These are phyloP conservation scores for Cytospora chrysosperma DNA, from an alignment of 2,329 filamentous ascomycete species.

Conservation along the genomic window DNA sequence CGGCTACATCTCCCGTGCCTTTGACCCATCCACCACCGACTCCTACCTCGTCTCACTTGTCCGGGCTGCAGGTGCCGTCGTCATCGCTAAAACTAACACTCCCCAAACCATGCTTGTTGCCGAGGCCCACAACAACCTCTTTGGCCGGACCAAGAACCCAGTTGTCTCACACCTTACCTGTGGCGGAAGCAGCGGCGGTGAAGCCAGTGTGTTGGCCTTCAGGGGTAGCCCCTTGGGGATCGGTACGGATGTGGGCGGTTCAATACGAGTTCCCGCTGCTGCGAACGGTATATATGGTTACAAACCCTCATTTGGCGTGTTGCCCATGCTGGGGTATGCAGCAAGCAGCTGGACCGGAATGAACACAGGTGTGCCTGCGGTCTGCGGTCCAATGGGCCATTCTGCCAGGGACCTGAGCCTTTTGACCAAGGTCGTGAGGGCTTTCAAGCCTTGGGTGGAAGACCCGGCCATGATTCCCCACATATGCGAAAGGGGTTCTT, in stretches of 20 bases:
- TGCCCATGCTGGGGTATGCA: constrained; percentile 35
- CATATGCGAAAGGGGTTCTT: constrained; percentile 25
- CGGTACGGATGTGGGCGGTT: constrained; percentile 31
- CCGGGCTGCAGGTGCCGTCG: constrained; percentile 4
- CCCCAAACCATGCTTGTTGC: constrained; percentile 30
- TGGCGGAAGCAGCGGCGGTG: constrained; percentile 30
- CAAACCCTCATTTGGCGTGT: constrained; percentile 33
- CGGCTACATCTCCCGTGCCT: constrained; percentile 8
- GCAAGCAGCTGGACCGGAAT: constrained; percentile 32
- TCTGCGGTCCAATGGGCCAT: constrained; percentile 30
- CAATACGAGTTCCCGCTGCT: constrained; percentile 28
- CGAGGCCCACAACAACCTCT: constrained; percentile 29
- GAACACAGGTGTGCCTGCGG: constrained; percentile 33
- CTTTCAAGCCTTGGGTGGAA: constrained; percentile 29
- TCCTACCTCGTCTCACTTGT: constrained; percentile 1
- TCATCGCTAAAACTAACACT: constrained; percentile 26
- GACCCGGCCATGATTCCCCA: constrained; percentile 29
- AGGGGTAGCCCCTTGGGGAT: constrained; percentile 29
- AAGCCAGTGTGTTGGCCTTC: constrained; percentile 28
- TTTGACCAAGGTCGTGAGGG: constrained; percentile 27
- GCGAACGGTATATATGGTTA: constrained; percentile 34
- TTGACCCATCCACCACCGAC: background rate
- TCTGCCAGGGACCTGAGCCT: constrained; percentile 32
- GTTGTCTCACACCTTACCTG: constrained; percentile 26
- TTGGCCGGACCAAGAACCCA: constrained; percentile 29